Base-by-base conservation (phyloP, 805 yeast species). In the Teunomyces pallodes region DNA sequence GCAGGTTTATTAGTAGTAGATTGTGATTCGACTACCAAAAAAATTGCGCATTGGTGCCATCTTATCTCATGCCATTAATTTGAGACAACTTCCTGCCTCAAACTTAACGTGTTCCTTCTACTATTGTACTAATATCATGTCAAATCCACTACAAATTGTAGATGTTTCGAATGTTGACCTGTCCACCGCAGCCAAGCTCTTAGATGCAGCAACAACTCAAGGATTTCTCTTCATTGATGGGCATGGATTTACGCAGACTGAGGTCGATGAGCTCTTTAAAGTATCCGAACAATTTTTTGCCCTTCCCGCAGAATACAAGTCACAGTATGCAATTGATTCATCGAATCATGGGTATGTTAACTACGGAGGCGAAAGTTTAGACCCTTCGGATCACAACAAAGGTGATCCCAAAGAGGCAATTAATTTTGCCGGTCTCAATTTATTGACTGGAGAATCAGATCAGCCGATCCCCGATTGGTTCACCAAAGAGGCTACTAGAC, bases 321-420 rank as follows among this genome's bases (percentile, higher is more conserved):
- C 54, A 12, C 62, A 77, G 51, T 76, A 61, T 52, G 61, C 78
- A 0, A 84, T 87, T 30, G 80, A 79, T 39, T 68, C 66, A 8
- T 64, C 76, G 39, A 87, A 87, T 59, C 76, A 74, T 54, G 90
- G 90, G 2, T 84, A 84, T 58, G 77, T 86, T 4, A 64, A 71
- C 30, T 70, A 75, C 53, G 77, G 79, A 14, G 79, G 74, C 39
- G 90, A 84, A 60, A 80, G 70, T 54, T 70, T 72, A 52, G 75
- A 70, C 46, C 74, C 75, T 2, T 24, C 49, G 2, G 47, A 58
- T 16, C 71, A 66, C 39, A 64, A 61, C 43, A 55, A 56, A 38
- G 84, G 85, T 4, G 87, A 83, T 60, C 85, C 83, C 33, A 83
- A 83, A 56, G 86, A 83, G 60, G 88, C 86, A 1, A 81, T 84